Conservation (phyloP, 768 basidiomycete species). For the Amanita jacksonii region DNA sequence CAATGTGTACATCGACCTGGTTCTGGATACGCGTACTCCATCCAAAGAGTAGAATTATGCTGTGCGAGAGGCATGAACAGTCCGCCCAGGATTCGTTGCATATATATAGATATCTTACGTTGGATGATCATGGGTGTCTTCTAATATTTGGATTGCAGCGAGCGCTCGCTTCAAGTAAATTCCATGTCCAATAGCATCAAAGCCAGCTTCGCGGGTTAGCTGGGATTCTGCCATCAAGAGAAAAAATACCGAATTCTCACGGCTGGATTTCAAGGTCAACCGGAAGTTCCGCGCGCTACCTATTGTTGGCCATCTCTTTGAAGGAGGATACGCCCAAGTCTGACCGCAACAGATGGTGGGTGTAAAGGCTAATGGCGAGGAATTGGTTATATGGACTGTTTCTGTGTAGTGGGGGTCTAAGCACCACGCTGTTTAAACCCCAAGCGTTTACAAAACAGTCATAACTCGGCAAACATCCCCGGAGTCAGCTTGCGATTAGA, state of each 20-base stretch:
- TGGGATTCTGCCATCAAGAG: neutral
- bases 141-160: neutral
- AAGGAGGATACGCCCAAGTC: no score
- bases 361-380: no score
- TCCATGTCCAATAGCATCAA: conserved; percentile 14
- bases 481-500: neutral
- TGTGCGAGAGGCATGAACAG: conserved; percentile 10
- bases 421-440: no score
- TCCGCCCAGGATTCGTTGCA: neutral
- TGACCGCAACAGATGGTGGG: no score
- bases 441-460: no score
- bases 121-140: conserved; percentile 7
- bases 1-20: neutral
- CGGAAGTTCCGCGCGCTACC: no score
- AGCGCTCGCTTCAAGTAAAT: conserved; percentile 16
- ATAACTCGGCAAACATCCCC: neutral
- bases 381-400: no score
- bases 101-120: conserved; percentile 11
- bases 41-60: conserved; percentile 34
- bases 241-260: no score
- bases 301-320: no score
- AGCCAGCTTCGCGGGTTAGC: neutral
- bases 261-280: no score
- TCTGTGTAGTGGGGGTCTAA: no score
- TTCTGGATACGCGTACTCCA: conserved; percentile 30